Percentiles rank a stretch among this genome's conserved stretches.
Evolutionary conservation across 176 grass and related monocot species (phyloP).

Genomic region (Olyra latifolia): DNA sequence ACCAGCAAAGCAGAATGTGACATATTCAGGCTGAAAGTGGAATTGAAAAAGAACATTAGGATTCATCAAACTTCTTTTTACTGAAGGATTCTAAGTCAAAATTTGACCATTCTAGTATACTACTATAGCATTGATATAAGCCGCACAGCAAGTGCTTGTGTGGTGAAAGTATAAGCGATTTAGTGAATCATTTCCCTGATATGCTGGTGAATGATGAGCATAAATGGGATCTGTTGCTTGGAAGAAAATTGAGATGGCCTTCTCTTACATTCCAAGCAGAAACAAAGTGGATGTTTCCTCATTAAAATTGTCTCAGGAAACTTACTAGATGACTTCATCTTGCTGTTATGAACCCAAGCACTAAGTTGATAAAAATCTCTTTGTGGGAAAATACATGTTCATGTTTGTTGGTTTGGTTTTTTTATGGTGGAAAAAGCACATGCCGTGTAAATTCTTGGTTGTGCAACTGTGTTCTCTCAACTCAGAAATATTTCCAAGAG

Average conservation of each 20-base stretch:
- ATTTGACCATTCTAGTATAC: too few species aligned
- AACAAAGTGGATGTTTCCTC: background rate
- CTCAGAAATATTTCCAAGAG: constrained; percentile 14
- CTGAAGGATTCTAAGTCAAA: background rate
- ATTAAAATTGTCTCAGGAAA: background rate
- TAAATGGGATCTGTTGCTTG: background rate
- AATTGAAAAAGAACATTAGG: background rate
- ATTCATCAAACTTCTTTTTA: background rate
- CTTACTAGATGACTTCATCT: background rate
- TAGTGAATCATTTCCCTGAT: background rate
- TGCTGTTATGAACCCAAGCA: background rate
- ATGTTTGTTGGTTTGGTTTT: background rate
- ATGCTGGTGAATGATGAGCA: background rate
- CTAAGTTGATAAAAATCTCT: background rate
- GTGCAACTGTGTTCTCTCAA: background rate
- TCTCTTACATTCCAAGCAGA: background rate
- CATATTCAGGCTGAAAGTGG: background rate
- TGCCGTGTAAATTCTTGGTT: background rate
- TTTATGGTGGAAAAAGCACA: background rate
- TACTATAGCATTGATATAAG: background rate
- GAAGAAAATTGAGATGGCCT: background rate
- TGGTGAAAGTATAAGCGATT: background rate
- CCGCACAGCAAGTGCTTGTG: background rate
- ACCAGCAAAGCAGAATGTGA: too few species aligned
- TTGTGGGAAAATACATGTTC: background rate